Evolutionary conservation across 805 yeast species (phyloP), one percentile per base, ranked within the genome.

Genomic region (Gaillardinia entomophila): DNA sequence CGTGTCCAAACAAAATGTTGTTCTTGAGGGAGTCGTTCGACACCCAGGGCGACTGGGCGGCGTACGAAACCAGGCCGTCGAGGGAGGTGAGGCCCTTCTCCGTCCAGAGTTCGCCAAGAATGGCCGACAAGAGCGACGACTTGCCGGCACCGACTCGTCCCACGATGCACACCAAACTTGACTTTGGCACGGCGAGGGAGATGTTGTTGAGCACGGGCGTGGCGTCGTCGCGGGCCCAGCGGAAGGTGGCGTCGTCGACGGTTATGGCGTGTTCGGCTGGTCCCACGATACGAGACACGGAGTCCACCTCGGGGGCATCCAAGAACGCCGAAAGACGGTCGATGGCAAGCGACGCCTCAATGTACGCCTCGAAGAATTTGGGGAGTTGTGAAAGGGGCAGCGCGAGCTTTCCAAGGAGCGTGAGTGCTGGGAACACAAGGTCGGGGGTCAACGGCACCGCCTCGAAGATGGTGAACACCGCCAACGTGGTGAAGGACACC

Each of bases 71-170:
- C 2, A 67, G 48, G 4, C 79, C 79, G 23, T 42, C 40, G 11
- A 56, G 48, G 3, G 62, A 49, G 7, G 53, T 41, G 30, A 69
- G 58, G 11, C 67, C 61, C n/a, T n/a, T n/a, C n/a, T n/a, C n/a
- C n/a, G n/a, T n/a, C n/a, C n/a, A n/a, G n/a, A 79, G 49, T 31
- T 73, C 73, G 5, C 86, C 86, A 18, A 77, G 44, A 10, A 78
- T 46, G 11, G 78, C 65, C 38, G 71, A 67, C 30, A 79, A 54
- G 17, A 75, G 58, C 0, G 85, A 72, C 2, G 82, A 69, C 44
- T 80, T 80, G 31, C 87, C 87, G 11, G 81, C 55, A 3, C 86
- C 86, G 20, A 80, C 86, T 43, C 73, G 60, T 8, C 86, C 86
- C 16, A 79, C 78, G 32, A 80, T 55, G 53, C 86, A 77, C 1